phyloP scores from a whole-genome alignment of 169 alveolate species.

The Eimeria tenella region DNA sequence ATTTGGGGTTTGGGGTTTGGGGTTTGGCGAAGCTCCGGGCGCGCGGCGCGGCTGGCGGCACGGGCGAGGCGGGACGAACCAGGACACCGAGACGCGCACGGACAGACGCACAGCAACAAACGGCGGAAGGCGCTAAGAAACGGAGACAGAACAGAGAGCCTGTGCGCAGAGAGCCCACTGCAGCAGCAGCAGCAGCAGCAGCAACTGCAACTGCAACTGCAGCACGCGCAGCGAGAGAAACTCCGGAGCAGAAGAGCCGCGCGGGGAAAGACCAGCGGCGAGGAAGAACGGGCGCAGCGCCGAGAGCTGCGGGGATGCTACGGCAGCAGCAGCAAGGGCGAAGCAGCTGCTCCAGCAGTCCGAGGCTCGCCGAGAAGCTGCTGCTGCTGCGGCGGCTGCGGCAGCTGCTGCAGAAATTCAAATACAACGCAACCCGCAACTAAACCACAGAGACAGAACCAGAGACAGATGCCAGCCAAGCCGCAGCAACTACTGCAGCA shows the following conservation, averaged over 20 bases:
- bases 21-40: too few relatives aligned
- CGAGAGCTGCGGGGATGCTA: not conserved
- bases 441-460: too few relatives aligned
- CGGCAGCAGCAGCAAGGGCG: not conserved
- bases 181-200: conserved; percentile 42
- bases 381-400: conserved; percentile 41
- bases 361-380: not conserved
- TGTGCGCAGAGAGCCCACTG: not conserved
- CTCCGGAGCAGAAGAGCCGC: not conserved
- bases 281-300: not conserved
- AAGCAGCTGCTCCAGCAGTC: not conserved
- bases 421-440: too few relatives aligned
- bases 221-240: not conserved
- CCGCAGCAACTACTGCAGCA: conserved; percentile 14
- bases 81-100: not conserved
- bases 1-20: too few relatives aligned
- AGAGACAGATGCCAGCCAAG: too few relatives aligned
- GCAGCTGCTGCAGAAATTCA: not conserved
- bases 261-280: not conserved
- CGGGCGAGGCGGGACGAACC: not conserved
- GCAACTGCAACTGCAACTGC: not conserved
- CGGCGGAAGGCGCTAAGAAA: not conserved
- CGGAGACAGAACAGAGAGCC: not conserved
- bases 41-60: not conserved
- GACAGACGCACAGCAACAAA: not conserved